Evolutionary conservation across 2,329 filamentous ascomycete species (phyloP), one percentile per base, ranked within the genome.

Genomic region (Clarireedia hainanense): DNA sequence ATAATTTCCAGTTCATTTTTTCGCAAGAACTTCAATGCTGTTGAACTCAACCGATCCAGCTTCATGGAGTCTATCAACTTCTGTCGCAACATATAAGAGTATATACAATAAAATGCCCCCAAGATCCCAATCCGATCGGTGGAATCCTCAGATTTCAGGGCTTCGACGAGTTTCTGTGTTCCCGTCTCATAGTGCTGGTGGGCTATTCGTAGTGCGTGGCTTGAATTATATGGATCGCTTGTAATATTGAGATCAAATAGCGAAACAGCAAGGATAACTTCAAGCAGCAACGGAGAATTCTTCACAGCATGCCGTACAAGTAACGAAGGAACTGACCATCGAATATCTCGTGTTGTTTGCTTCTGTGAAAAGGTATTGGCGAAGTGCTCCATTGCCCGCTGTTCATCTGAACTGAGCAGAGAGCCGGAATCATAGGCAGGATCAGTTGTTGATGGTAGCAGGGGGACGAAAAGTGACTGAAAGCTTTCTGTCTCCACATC

Each of bases 221-320:
- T 47, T 27, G 12, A 9, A 15, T n/a, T 27, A 4, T 5, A 12
- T 14, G n/a, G 23, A 52, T n/a, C n/a, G 20, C n/a, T 30, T 15
- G 42, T 30, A 9, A 50, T 34, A 30, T 54, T 49, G 20, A 52
- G 30, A 20, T 43, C 40, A 43, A 43, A 43, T 23, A 58, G 54
- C 5, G 57, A 57, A 14, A 58, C 55, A 4, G 39, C 43, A 17
- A 52, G 27, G 26, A 50, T 55, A 14, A 52, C 30, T 20, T 58
- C 30, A 20, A 50, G 45, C 14, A 55, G 47, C 45, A 55, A 49
- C 15, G 24, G 6, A n/a, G 56, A 51, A 30, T 47, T 12, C 39
- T 58, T 39, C 5, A 51, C 57, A 77, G 69, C 77, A 74, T 1
- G 77, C 73, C 1, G 62, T 78, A n/a, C 74, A 71, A 43, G 64